phyloP scores from a whole-genome alignment of 2,329 filamentous ascomycete species.

The Aaosphaeria pasadenensis region DNA sequence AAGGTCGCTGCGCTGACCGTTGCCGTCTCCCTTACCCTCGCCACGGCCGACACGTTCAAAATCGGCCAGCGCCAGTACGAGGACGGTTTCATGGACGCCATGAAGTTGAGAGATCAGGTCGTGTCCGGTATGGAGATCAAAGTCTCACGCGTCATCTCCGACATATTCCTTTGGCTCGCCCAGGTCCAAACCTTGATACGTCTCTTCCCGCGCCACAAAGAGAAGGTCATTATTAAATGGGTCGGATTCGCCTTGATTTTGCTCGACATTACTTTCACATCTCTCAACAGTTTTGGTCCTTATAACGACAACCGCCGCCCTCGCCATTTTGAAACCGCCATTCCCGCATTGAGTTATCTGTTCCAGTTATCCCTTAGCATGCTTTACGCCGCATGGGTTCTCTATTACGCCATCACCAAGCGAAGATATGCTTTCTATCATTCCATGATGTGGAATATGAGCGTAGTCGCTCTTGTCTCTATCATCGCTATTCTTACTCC shows the following conservation, averaged over 20 bases:
- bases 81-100: slow-evolving; percentile 75
- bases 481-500: slow-evolving; percentile 81
- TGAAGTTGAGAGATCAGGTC: slow-evolving; percentile 71
- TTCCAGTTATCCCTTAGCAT: slow-evolving; percentile 85
- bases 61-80: slow-evolving; percentile 81
- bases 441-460: slow-evolving; percentile 84
- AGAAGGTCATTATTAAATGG: slow-evolving; percentile 99
- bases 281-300: slow-evolving; percentile 77
- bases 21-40: slow-evolving; percentile 84
- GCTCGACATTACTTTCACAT: slow-evolving; percentile 86
- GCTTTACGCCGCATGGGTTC: slow-evolving; percentile 88
- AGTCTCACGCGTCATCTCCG: slow-evolving; percentile 86
- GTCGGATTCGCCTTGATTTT: slow-evolving; percentile 91
- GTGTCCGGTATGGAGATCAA: slow-evolving; percentile 83
- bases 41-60: slow-evolving; percentile 84
- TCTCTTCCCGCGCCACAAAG: slow-evolving; percentile 90
- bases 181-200: slow-evolving; percentile 96
- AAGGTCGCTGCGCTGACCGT: slow-evolving; percentile 63
- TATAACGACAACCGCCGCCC: slow-evolving; percentile 59
- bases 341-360: slow-evolving; percentile 86
- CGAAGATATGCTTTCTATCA: slow-evolving; percentile 89
- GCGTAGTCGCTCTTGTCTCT: slow-evolving; percentile 74
- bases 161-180: slow-evolving; percentile 94
- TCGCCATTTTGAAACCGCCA: slow-evolving; percentile 78
- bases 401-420: slow-evolving; percentile 91